phyloP scores from a whole-genome alignment of 495 filamentous ascomycete genomes.

The Xylaria intraflava region DNA sequence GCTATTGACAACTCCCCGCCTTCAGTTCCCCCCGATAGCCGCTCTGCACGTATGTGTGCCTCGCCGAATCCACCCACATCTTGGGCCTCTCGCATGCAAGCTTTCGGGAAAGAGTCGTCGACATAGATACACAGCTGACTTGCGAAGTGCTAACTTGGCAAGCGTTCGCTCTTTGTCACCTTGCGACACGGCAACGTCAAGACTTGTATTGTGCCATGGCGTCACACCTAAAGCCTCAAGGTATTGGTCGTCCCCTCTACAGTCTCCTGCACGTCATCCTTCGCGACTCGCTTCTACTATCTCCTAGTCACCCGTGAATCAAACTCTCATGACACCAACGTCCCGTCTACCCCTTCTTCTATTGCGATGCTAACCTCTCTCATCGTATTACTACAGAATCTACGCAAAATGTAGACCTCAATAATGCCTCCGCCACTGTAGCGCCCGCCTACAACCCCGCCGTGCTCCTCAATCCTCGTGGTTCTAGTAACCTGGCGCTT shows the following conservation, averaged over 20 bases:
- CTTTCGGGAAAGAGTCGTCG: background rate
- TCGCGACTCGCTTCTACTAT: background rate
- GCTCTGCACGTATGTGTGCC: constrained; percentile 9
- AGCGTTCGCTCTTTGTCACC: constrained; percentile 1
- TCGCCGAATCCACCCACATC: background rate
- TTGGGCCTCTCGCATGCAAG: constrained; percentile 6
- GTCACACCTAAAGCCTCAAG: constrained; percentile 6
- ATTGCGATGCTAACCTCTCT: background rate
- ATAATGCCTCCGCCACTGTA: background rate
- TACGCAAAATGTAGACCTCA: constrained; percentile 17
- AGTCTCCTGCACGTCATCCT: background rate
- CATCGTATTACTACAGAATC: constrained; percentile 9
- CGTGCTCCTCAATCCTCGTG: constrained; percentile 33
- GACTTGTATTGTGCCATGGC: constrained; percentile 2
- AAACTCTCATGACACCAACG: too few species aligned
- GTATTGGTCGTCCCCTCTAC: constrained; percentile 5
- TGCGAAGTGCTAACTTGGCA: background rate
- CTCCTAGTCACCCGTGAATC: too few species aligned
- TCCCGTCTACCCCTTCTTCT: background rate
- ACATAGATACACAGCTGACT: background rate
- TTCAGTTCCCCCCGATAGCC: background rate
- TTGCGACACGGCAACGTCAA: background rate
- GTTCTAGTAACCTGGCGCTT: constrained; percentile 9
- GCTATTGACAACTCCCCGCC: background rate
- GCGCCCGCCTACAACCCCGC: constrained; percentile 28